Base-by-base conservation (phyloP, 2,329 filamentous ascomycete genomes). In the Cytospora piceicola region DNA sequence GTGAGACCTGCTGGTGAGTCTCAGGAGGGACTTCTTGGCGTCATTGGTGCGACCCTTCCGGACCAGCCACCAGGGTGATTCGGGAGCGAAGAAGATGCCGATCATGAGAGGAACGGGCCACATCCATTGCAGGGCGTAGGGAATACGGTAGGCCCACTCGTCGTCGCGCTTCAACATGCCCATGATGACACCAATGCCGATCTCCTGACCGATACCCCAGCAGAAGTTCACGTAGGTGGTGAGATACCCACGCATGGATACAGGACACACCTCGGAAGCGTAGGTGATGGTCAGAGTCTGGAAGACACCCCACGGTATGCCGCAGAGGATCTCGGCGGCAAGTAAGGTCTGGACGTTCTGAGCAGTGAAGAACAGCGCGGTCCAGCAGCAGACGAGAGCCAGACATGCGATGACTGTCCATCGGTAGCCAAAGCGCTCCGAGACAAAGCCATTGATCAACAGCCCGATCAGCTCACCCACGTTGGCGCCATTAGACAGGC, bases 161-260 rank as follows among this genome's bases (percentile, higher is more conserved):
- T 91, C 88, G 6, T 84, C 75, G 54, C 89, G 84, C 72, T 82
- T 77, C 46, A 91, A 78, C 82, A 92, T 89, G 68, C 84, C 81
- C 74, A 87, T 87, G 72, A 92, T 89, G 66, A 91, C 89, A n/a
- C 88, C 89, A 61, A 90, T 89, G 53, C 87, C 89, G 63, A 92
- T 88, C 65, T 89, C 81, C 75, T 93, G 90, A 22, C 90, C 90
- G n/a, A 92, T 79, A 39, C 88, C 90, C 89, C 89, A 92, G 81
- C 90, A 92, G 72, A 90, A 88, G 78, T 91, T 91, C 77, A 91
- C 87, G 69, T 91, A 92, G 8, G 89, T 91, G 0, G 89, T 92
- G 69, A 90, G 77, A 72, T 90, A 90, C 62, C 89, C 89, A 67
- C 90, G 86, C 61, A 93, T 82, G 55, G 88, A 86, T 8, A 92